A percentile compares a stretch with the other conserved stretches of the same genome.
Evolutionary conservation across 257 asterid species (phyloP).

Genomic region (Solanum paucissectum): DNA sequence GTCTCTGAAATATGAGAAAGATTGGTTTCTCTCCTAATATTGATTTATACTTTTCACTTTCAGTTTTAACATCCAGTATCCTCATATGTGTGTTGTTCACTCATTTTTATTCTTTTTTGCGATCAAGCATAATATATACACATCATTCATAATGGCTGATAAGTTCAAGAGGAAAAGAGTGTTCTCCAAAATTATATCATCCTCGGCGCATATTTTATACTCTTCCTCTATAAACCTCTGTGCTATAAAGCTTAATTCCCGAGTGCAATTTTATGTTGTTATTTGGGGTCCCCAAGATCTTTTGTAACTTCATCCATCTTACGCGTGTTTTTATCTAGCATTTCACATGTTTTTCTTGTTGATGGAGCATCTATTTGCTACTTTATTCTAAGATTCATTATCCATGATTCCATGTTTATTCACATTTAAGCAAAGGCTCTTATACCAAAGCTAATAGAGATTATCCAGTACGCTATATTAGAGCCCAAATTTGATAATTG

Average conservation of each 20-base stretch:
- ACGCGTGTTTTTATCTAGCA: neutral
- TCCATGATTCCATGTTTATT: neutral
- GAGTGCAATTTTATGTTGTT: neutral
- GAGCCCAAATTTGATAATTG: neutral
- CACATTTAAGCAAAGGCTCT: neutral
- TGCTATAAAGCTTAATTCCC: neutral
- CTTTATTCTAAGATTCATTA: neutral
- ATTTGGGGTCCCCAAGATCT: neutral
- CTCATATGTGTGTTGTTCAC: neutral
- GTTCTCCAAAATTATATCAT: neutral
- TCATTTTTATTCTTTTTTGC: neutral
- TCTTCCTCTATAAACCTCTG: neutral
- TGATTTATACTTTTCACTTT: neutral
- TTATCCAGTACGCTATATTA: neutral
- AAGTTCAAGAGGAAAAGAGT: neutral
- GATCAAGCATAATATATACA: neutral
- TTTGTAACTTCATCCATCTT: neutral
- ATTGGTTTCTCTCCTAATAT: neutral
- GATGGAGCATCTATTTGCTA: neutral
- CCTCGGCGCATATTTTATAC: neutral
- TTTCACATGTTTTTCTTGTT: neutral
- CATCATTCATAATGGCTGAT: neutral
- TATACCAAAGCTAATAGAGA: neutral
- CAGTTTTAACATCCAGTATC: neutral
- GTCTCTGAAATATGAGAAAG: neutral